Percentiles rank a stretch among this genome's conserved stretches.
These are phyloP conservation scores for Heracleum sosnowskyi DNA, from an alignment of 129 eudicot genomes.

Conservation along the genomic window DNA sequence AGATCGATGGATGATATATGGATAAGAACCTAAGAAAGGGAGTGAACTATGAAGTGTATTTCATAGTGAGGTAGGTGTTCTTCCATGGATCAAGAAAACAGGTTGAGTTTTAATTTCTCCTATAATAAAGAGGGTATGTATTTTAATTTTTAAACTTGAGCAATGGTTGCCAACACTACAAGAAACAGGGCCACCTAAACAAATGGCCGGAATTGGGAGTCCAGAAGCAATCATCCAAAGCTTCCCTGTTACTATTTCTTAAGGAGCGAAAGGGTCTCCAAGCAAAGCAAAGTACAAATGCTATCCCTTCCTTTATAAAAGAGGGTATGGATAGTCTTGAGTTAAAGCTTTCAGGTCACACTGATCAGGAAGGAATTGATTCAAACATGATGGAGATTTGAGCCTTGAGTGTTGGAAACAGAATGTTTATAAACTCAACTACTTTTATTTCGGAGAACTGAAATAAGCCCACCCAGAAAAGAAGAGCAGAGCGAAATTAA, in stretches of 20 bases:
- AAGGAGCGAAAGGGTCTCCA: not conserved
- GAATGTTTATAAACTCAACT: not conserved
- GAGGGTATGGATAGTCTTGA: not conserved
- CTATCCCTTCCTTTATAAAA: not conserved
- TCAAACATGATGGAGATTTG: not conserved
- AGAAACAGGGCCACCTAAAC: no score
- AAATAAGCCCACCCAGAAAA: no score
- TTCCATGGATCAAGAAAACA: no score
- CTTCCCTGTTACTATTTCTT: not conserved
- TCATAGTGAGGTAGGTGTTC: no score
- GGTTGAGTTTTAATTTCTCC: no score
- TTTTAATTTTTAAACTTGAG: no score
- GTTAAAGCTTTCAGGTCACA: not conserved
- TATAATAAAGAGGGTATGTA: no score
- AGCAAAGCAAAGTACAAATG: slow-evolving; percentile 4
- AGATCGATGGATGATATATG: not conserved
- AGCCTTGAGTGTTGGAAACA: not conserved
- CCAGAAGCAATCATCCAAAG: no score
- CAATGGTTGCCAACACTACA: not conserved
- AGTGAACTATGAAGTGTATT: no score
- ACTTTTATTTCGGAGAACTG: not conserved
- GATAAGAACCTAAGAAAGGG: no score
- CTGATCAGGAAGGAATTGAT: not conserved
- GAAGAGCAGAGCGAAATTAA: no score
- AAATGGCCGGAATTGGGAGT: no score